These are phyloP conservation scores for Hypoxylon sp. DNA, from an alignment of 2,329 filamentous ascomycete genomes.

Conservation along the genomic window DNA sequence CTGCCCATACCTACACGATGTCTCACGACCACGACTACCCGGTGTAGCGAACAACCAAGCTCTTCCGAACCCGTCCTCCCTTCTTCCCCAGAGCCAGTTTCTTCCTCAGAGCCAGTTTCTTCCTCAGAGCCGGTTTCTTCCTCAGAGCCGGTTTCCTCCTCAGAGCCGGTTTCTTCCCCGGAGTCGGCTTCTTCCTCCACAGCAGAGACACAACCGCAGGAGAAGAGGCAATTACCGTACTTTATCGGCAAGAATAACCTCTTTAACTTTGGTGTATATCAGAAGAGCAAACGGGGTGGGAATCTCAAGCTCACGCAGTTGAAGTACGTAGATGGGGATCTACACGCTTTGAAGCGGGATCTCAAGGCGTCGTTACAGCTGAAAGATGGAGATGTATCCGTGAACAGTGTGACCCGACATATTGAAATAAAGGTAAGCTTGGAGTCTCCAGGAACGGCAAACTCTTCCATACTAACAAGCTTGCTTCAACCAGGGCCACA, in stretches of 20 bases:
- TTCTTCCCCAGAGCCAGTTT: conserved; percentile 8
- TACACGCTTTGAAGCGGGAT: conserved; percentile 73
- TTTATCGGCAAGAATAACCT: conserved; percentile 79
- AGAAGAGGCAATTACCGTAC: conserved; percentile 70
- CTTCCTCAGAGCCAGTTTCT: conserved; percentile 28
- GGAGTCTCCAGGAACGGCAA: not conserved
- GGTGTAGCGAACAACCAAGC: conserved; percentile 14
- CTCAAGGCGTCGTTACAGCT: conserved; percentile 72
- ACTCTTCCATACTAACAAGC: conserved; percentile 15
- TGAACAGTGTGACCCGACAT: conserved; percentile 77
- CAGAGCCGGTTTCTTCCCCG: conserved; percentile 12
- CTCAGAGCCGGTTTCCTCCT: conserved; percentile 12
- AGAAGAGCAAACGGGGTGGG: conserved; percentile 79
- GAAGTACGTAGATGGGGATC: conserved; percentile 84
- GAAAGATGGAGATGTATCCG: conserved; percentile 65
- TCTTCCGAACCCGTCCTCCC: conserved; percentile 21
- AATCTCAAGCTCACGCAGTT: conserved; percentile 81
- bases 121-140: conserved; percentile 14
- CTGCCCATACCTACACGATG: conserved; percentile 42
- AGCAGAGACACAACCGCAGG: conserved; percentile 45
- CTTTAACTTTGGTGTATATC: conserved; percentile 83
- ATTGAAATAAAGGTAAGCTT: conserved; percentile 78
- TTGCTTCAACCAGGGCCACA: conserved; percentile 45
- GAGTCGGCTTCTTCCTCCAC: conserved; percentile 22
- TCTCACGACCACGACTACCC: conserved; percentile 35